A percentile compares a stretch with the other conserved stretches of the same genome.
Conservation (phyloP, 768 basidiomycete species). For the Leccinum barrowsii region DNA sequence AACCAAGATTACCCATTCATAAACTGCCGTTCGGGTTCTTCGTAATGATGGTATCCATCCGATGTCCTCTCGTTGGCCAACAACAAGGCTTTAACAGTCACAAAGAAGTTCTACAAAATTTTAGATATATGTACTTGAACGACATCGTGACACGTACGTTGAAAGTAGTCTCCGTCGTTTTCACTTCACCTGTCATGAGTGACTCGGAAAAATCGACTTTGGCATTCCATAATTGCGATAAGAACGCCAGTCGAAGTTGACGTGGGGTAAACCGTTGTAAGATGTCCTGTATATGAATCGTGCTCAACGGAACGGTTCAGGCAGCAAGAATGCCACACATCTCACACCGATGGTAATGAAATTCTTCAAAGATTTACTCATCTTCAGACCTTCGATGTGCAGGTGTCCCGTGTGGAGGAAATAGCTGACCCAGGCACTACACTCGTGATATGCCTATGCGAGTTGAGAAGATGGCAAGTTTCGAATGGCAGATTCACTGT, state of each 20-base stretch:
- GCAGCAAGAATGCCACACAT: background rate
- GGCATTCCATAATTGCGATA: conserved; percentile 87
- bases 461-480: conserved; percentile 7
- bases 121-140: background rate
- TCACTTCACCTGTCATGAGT: conserved; percentile 85
- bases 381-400: conserved; percentile 97
- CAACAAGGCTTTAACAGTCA: conserved; percentile 76
- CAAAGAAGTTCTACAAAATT: conserved; percentile 83
- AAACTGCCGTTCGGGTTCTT: conserved; percentile 65
- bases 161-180: conserved; percentile 74
- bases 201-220: conserved; percentile 94
- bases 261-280: conserved; percentile 77
- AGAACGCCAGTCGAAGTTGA: conserved; percentile 88
- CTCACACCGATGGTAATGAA: conserved; percentile 94
- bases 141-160: conserved; percentile 56
- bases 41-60: conserved; percentile 64
- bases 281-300: conserved; percentile 62
- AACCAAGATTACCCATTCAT: conserved; percentile 48
- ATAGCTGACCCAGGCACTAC: conserved; percentile 94
- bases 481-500: conserved; percentile 4
- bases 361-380: conserved; percentile 99
- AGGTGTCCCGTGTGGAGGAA: conserved; percentile 98
- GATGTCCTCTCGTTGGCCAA: conserved; percentile 44
- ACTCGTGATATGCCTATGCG: conserved; percentile 85
- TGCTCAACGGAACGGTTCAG: conserved; percentile 2